These are phyloP conservation scores for Vitis hybrid DNA, from an alignment of 177 flowering plant species.

Conservation along the genomic window DNA sequence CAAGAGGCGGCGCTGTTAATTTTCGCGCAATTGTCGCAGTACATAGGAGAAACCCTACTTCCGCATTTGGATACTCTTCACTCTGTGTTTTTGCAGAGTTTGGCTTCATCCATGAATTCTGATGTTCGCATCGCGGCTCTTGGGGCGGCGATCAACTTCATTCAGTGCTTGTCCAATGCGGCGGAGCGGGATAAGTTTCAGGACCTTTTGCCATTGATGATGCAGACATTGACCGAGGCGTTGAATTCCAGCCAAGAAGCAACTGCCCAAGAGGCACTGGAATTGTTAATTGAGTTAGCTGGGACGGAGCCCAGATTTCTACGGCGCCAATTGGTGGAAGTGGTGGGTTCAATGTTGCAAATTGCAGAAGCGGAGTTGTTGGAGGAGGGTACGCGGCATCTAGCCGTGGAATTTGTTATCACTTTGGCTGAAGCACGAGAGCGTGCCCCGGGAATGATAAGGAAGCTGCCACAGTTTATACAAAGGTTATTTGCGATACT, in stretches of 20 bases:
- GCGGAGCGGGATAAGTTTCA: conserved; percentile 67
- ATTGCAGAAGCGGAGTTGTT: conserved; percentile 70
- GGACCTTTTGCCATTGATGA: conserved; percentile 72
- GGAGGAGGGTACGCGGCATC: conserved; percentile 66
- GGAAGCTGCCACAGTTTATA: conserved; percentile 73
- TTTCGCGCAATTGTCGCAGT: conserved; percentile 57
- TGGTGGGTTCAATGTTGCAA: conserved; percentile 77
- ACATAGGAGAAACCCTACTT: conserved; percentile 48
- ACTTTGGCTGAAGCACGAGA: conserved; percentile 74
- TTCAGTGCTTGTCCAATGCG: conserved; percentile 54
- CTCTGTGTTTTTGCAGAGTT: conserved; percentile 40
- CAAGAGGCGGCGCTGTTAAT: conserved; percentile 57
- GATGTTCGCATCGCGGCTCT: conserved; percentile 66
- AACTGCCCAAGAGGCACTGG: conserved; percentile 79
- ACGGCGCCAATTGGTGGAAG: conserved; percentile 67
- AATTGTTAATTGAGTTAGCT: conserved; percentile 70
- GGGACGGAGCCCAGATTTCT: conserved; percentile 82
- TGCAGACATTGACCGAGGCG: conserved; percentile 69
- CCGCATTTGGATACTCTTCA: conserved; percentile 45
- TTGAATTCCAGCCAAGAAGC: conserved; percentile 70
- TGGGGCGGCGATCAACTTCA: conserved; percentile 61
- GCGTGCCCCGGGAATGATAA: conserved; percentile 79
- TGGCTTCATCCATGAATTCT: conserved; percentile 19
- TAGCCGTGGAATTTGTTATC: conserved; percentile 70
- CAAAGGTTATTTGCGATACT: conserved; percentile 50